Evolutionary conservation across 1,284 basidiomycete genomes (phyloP), one percentile per base, ranked within the genome.

Genomic region (Ganoderma lingzhi): DNA sequence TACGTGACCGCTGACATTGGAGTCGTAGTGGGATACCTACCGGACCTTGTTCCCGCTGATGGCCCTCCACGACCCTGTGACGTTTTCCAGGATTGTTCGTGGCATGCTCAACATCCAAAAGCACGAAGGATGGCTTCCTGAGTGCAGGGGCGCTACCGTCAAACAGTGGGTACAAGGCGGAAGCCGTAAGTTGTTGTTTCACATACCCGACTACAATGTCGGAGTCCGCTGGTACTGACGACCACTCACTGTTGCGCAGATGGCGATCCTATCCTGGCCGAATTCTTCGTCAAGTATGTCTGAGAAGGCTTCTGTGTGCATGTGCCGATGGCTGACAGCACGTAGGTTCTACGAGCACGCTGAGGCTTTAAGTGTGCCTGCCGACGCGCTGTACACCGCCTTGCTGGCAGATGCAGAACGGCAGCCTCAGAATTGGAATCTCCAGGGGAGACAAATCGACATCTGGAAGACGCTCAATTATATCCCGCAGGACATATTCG

Each of bases 81-180:
- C 81, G 12, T 90, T 89, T 74, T 82, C 88, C 0, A 79, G 80
- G n/a, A 89, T 90, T 63, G 87, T 90, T 1, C 81, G 88, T 10
- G 88, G 86, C 0, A 86, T 89, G 85, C 87, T 91, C 67, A 86
- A 91, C 76, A 90, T 91, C 45, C 88, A 90, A 75, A 85, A 86
- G 71, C 83, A 90, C 70, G 89, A 91, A 85, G 89, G 88, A 15
- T 91, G 87, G 87, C 80, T 91, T 6, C 89, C 89, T 3, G 89
- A 90, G 74, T 89, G 88, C 73, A 86, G 88, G 39, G 88, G 86
- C 30, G 86, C 88, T 2, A 84, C 82, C 1, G 73, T 75, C 10
- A 75, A 81, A 70, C 82, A 84, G 64, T 90, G 82, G 64, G 86
- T 90, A 61, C 89, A 91, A 77, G 89, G 89, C 14, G 88, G 88